These are phyloP conservation scores for Fomitiporia mediterranea DNA, from an alignment of 1,284 basidiomycete genomes.

Conservation along the genomic window DNA sequence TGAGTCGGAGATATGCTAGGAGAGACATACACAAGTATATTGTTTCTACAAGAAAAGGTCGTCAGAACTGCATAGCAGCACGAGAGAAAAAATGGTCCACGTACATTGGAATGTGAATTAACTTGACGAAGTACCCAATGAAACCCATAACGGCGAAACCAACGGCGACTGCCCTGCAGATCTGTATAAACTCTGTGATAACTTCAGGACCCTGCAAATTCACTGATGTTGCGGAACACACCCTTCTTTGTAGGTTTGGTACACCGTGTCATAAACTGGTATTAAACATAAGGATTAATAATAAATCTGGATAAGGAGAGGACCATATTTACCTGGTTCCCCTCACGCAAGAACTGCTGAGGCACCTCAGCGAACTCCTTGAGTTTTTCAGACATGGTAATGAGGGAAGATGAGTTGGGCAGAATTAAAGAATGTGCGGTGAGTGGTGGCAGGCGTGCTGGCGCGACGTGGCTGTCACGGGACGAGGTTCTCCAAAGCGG, in stretches of 20 bases:
- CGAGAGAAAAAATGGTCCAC: conserved; percentile 26
- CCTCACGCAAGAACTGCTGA: conserved; percentile 89
- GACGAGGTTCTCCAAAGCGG: not conserved
- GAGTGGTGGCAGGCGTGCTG: conserved; percentile 17
- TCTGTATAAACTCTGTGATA: conserved; percentile 81
- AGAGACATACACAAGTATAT: conserved; percentile 93
- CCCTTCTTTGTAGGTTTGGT: conserved; percentile 97
- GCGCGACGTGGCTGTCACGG: conserved; percentile 21
- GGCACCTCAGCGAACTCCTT: conserved; percentile 90
- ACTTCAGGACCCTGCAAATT: conserved; percentile 4
- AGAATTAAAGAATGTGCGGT: not conserved
- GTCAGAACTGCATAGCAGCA: conserved; percentile 23
- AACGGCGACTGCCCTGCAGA: conserved; percentile 89
- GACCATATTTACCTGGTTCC: conserved; percentile 70
- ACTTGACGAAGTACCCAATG: conserved; percentile 93
- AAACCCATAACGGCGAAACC: conserved; percentile 98
- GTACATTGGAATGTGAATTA: conserved; percentile 94
- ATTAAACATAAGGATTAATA: conserved; percentile 20
- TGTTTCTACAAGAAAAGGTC: conserved; percentile 61
- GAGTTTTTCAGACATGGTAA: conserved; percentile 82
- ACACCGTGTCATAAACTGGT: conserved; percentile 91
- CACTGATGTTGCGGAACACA: conserved; percentile 33
- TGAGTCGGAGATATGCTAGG: not conserved
- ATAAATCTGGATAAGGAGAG: not conserved
- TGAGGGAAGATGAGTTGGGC: conserved; percentile 20